These are phyloP conservation scores for Nicotiana undulata DNA, from an alignment of 257 asterid genomes.

Conservation along the genomic window DNA sequence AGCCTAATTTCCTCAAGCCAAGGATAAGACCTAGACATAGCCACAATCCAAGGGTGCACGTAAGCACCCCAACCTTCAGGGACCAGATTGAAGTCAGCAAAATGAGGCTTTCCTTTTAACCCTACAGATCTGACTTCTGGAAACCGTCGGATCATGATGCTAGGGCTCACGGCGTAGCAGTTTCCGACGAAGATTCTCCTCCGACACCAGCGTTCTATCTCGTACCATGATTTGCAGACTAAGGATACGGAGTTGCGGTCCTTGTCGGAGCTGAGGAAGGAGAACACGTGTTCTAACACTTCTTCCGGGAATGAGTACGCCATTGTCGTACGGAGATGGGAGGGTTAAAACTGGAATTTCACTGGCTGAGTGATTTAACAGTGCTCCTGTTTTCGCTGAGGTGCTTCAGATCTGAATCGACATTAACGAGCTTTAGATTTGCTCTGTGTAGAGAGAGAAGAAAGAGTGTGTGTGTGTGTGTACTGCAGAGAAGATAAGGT, in stretches of 20 bases:
- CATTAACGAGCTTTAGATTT: slow-evolving; percentile 36
- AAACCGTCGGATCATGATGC: slow-evolving; percentile 62
- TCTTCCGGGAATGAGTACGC: slow-evolving; percentile 83
- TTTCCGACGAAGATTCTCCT: slow-evolving; percentile 71
- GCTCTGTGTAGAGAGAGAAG: slow-evolving; percentile 1
- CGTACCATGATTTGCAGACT: slow-evolving; percentile 95
- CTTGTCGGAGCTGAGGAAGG: slow-evolving; percentile 45
- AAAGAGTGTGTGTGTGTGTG: slow-evolving; percentile 6
- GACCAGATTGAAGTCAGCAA: slow-evolving; percentile 81
- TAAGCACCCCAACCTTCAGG: slow-evolving; percentile 94
- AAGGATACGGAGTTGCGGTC: slow-evolving; percentile 81
- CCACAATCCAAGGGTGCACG: slow-evolving; percentile 60
- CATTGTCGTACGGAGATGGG: slow-evolving; percentile 22
- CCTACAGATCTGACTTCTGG: slow-evolving; percentile 71
- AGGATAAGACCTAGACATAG: slow-evolving; percentile 68
- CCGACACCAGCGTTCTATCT: slow-evolving; percentile 83
- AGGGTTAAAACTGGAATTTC: slow-evolving; percentile 23
- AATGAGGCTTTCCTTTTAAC: slow-evolving; percentile 93
- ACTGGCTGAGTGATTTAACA: not conserved
- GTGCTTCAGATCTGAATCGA: slow-evolving; percentile 29
- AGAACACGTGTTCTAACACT: slow-evolving; percentile 76
- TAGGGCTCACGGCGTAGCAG: slow-evolving; percentile 76
- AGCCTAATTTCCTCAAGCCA: slow-evolving; percentile 80
- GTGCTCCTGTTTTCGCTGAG: not conserved
- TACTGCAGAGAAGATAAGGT: slow-evolving; percentile 68